Evolutionary conservation across 2,329 filamentous ascomycete species (phyloP), one percentile per base, ranked within the genome.

Genomic region (Pseudogymnoascus sp.): DNA sequence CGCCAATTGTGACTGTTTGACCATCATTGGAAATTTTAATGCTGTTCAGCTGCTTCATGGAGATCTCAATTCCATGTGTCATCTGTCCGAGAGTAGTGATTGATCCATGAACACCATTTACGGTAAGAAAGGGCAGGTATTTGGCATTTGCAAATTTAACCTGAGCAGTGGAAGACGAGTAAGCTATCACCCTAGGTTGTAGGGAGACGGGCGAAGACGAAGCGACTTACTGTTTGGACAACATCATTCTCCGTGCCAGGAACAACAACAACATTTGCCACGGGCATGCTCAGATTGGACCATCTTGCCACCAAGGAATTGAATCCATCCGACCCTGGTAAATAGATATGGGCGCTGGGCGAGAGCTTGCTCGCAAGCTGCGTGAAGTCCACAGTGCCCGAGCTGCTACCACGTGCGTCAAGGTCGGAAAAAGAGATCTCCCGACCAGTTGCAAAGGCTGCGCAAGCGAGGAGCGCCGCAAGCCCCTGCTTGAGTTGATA

Each of bases 81-180:
- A 64, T 62, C 4, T 61, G 37, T 2, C 63, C 63, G 3, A 66
- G 62, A 26, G 63, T 61, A 9, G 17, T 62, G 57, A 62, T 64
- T 33, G 78, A 72, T 3, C 81, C 82, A 62, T 85, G 82, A 1
- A 73, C 76, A 11, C 79, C 79, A 66, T 80, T 82, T 67, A 74
- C 78, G 0, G 80, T 77, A 2, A 85, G 75, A 64, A 84, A 82
- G 0, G 81, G 79, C 2, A 82, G 62, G 1, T 73, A 66, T 37
- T 75, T 69, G 17, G 71, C 64, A 64, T 78, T 79, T 41, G 81
- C 81, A 63, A 74, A 83, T 69, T 74, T 73, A 41, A 81, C 74
- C 77, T 79, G 58, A 60, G 39, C 15, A 58, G 36, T n/a, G 36
- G 17, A 26, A 21, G 13, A 59, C 33, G 37, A 37, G 44, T 35